phyloP scores from a whole-genome alignment of 192 early-diverging fungal species.

The Coemansia sp. region DNA sequence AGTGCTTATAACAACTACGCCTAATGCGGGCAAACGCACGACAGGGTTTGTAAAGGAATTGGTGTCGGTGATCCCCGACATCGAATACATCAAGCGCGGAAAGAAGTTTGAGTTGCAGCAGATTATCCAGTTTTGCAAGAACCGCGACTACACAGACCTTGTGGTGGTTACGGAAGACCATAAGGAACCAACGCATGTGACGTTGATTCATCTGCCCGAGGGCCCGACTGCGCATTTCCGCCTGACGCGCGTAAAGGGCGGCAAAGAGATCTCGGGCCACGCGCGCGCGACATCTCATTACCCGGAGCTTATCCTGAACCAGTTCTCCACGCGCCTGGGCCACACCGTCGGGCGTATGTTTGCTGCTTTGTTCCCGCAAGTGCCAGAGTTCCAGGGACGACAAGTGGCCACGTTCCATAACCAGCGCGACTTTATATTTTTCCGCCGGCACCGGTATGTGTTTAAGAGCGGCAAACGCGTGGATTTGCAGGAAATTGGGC shows the following conservation, averaged over 20 bases:
- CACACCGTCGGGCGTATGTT: constrained; percentile 96
- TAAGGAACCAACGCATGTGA: constrained; percentile 85
- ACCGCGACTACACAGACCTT: constrained; percentile 90
- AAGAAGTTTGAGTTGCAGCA: constrained; percentile 83
- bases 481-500: constrained; percentile 94
- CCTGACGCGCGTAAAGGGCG: constrained; percentile 75
- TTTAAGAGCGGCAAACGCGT: constrained; percentile 78
- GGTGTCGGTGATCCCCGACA: constrained; percentile 83
- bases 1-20: constrained; percentile 85
- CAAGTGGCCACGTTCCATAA: constrained; percentile 97
- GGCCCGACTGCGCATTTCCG: constrained; percentile 98
- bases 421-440: constrained; percentile 99
- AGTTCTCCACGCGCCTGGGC: constrained; percentile 93
- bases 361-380: constrained; percentile 94
- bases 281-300: constrained; percentile 75
- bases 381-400: constrained; percentile 92
- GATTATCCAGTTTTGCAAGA: constrained; percentile 87
- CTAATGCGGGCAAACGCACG: constrained; percentile 52
- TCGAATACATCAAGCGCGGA: constrained; percentile 85
- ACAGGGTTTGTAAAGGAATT: constrained; percentile 92
- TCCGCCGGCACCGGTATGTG: constrained; percentile 94
- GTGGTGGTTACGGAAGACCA: constrained; percentile 93
- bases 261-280: constrained; percentile 80
- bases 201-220: constrained; percentile 91
- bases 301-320: constrained; percentile 97